phyloP scores from a whole-genome alignment of 2,329 filamentous ascomycete species.

The Cercospora janseana region DNA sequence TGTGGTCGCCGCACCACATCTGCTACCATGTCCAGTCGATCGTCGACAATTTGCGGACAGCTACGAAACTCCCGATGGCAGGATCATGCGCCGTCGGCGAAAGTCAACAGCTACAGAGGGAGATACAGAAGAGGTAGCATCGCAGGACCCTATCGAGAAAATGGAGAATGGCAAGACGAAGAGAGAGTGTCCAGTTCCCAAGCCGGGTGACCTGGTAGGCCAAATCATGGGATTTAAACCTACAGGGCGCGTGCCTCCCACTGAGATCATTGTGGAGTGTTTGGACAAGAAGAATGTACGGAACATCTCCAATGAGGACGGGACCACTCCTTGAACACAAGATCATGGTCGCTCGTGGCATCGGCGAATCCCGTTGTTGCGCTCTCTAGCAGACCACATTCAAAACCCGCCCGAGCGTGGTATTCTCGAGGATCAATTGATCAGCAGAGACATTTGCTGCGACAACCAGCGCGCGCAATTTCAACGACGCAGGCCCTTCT shows the following conservation, averaged over 20 bases:
- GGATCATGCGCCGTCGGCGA: slow-evolving; percentile 45
- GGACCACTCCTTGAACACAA: too few species aligned
- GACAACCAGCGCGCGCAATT: too few species aligned
- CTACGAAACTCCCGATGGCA: slow-evolving; percentile 34
- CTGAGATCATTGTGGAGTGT: slow-evolving; percentile 33
- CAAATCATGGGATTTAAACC: slow-evolving; percentile 69
- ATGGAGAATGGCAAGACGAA: slow-evolving; percentile 35
- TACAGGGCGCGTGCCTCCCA: slow-evolving; percentile 28
- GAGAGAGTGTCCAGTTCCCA: slow-evolving; percentile 88
- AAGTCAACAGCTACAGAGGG: slow-evolving; percentile 28
- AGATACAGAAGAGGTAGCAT: not conserved
- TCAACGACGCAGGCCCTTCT: too few species aligned
- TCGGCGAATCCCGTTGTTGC: too few species aligned
- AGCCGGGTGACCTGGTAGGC: slow-evolving; percentile 76
- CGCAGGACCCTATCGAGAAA: slow-evolving; percentile 10
- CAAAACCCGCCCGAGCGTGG: too few species aligned
- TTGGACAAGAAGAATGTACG: slow-evolving; percentile 22
- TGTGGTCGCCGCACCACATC: slow-evolving; percentile 84
- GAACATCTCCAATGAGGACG: not conserved
- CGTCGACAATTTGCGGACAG: slow-evolving; percentile 74
- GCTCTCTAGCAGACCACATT: too few species aligned
- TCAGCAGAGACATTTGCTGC: too few species aligned
- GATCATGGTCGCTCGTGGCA: too few species aligned
- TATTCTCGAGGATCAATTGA: too few species aligned
- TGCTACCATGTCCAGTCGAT: slow-evolving; percentile 82